Base-by-base conservation (phyloP, 2,329 filamentous ascomycete genomes). In the Aureobasidium mangrovei region DNA sequence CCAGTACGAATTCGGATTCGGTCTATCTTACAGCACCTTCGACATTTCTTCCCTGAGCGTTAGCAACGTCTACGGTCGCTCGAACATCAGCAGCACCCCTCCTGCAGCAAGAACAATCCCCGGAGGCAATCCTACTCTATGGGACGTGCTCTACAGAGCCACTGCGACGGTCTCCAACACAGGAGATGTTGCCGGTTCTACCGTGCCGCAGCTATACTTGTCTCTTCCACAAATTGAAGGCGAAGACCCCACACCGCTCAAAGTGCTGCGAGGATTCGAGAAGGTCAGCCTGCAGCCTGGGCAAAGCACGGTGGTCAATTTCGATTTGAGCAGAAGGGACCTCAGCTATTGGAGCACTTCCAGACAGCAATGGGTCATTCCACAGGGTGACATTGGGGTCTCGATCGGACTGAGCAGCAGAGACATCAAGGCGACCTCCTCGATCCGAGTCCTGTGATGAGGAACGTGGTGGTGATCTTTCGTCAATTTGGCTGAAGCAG, bases 121-220 rank as follows among this genome's bases (percentile, higher is more conserved):
- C 67, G 77, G 78, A 44, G 81, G 81, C 27, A 83, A 83, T 63
- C 75, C 78, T 2, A 70, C 70, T 53, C 76, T 89, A 1, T 89
- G 80, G 72, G 84, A 88, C 55, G 72, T 81, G 1, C 61, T 88
- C 44, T 88, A 83, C 72, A 79, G 74, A 9, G 79, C 86, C n/a
- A 78, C 77, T 1, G 82, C 81, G 0, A 81, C 78, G 7, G 76
- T 91, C 57, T 82, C 76, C 59, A 91, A 91, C 74, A 86, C 78
- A 3, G 86, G 86, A 35, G 62, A 68, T 0, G 60, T 80, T 0
- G 72, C 69, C 2, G 84, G 84, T 26, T 83, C 87, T 38, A 84
- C 86, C 6, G 75, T 82, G 0, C 69, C 76, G 2, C 80, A 83
- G 65, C 67, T 83, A 1, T 83, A 83, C 62, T 64, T 82, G n/a